Base-by-base conservation (phyloP, 441 rosid species). In the Biscutella auriculata region DNA sequence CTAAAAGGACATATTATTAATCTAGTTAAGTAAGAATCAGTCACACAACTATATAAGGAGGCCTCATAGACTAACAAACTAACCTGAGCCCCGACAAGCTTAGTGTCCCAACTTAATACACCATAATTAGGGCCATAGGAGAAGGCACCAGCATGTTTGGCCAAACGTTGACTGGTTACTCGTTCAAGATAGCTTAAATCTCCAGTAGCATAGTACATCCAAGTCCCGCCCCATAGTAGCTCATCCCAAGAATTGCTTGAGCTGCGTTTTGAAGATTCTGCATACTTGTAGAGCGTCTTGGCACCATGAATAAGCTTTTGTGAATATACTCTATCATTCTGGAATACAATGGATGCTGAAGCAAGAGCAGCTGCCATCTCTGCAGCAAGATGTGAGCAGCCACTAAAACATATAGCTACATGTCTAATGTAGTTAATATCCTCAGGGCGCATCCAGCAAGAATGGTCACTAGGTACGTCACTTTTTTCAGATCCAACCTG, bases 381-480 rank as follows among this genome's bases (percentile, higher is more conserved):
- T 1, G 86, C 95, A 45, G 95, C 96, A 8, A 93, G 84, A 73
- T 85, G 87, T 0, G 97, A 74, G 77, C 97, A 85, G 37, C 63
- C 6, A 62, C 47, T 49, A 28, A 62, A 28, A 44, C 99, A 87
- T 17, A 34, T 62, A 6, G 6, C 0, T 1, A 75, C 87, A 49
- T 75, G 76, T 3, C 99, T 77, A 1, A 5, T 26, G 15, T 82
- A 83, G 73, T 87, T 82, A 62, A 93, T 89, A 73, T 93, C 97
- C 77, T 89, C 99, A 14, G 99, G 99, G 4, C 97, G 85, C 88
- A 78, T 83, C 99, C 99, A 93, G 65, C 99, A 89, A 61, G 79
- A 82, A 68, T 82, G 90, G 56, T 93, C 99, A 30, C 36, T 25
- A 12, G 5, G 9, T 12, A 12, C 0, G n/a, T 19, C 23, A 19